phyloP scores from a whole-genome alignment of 2,329 filamentous ascomycete genomes.

The Venturia pyrina region DNA sequence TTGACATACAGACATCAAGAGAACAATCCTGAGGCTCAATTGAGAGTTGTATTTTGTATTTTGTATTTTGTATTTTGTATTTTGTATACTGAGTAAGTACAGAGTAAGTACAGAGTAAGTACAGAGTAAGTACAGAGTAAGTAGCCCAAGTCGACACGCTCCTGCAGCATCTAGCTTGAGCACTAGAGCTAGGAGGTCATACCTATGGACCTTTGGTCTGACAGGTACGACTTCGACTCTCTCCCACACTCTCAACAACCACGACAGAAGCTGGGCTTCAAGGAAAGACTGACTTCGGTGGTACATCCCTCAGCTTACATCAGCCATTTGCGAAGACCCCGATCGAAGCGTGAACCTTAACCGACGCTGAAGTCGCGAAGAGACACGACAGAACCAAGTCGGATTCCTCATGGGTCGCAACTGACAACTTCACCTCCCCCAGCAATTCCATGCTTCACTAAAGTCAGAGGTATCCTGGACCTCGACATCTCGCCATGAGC shows the following conservation, averaged over 20 bases:
- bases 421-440: not conserved
- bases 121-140: too few relatives aligned
- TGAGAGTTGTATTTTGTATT: too few relatives aligned
- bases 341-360: not conserved
- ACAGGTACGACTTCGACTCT: not conserved
- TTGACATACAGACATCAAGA: too few relatives aligned
- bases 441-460: not conserved
- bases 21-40: not conserved
- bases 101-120: too few relatives aligned
- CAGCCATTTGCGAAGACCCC: not conserved
- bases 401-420: not conserved
- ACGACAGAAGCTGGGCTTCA: not conserved
- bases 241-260: not conserved
- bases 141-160: too few relatives aligned
- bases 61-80: too few relatives aligned
- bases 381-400: not conserved
- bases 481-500: not conserved
- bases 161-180: not conserved
- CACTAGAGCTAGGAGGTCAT: not conserved
- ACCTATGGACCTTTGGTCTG: too few relatives aligned
- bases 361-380: not conserved
- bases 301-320: not conserved
- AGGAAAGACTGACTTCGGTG: not conserved
- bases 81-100: too few relatives aligned
- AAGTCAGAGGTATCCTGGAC: not conserved